These are phyloP conservation scores for Thelonectria blattea DNA, from an alignment of 2,329 filamentous ascomycete genomes.

Conservation along the genomic window DNA sequence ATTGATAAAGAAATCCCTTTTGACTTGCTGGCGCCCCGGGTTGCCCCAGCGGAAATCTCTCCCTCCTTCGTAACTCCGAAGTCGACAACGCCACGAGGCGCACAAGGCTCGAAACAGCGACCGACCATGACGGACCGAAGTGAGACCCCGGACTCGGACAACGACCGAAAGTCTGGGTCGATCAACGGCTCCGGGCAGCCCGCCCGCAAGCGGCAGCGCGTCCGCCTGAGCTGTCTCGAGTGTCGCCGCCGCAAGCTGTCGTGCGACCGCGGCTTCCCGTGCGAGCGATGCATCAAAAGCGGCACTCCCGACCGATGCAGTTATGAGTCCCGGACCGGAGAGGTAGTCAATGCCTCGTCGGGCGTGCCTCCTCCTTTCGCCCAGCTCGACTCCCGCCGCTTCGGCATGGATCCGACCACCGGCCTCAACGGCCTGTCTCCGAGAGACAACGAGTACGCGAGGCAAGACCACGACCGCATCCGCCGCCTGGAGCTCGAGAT, in stretches of 20 bases:
- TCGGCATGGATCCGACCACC: conserved; percentile 41
- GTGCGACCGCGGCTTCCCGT: conserved; percentile 66
- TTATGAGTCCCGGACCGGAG: conserved; percentile 62
- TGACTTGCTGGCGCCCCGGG: conserved; percentile 38
- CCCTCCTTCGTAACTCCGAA: conserved; percentile 47
- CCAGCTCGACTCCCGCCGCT: conserved; percentile 49
- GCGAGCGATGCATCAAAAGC: conserved; percentile 67
- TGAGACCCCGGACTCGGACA: conserved; percentile 48
- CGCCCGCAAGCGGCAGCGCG: conserved; percentile 63
- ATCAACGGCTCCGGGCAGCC: conserved; percentile 43
- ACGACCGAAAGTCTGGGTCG: conserved; percentile 36
- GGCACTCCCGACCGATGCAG: conserved; percentile 65
- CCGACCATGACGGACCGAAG: conserved; percentile 43
- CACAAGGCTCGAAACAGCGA: conserved; percentile 17
- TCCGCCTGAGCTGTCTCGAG: conserved; percentile 65
- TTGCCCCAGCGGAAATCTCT: conserved; percentile 26
- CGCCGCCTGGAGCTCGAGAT: conserved; percentile 65
- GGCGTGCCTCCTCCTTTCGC: conserved; percentile 52
- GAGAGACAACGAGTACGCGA: conserved; percentile 45
- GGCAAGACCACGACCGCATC: conserved; percentile 63
- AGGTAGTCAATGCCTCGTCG: conserved; percentile 55
- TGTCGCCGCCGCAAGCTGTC: conserved; percentile 66
- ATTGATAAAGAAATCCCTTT: conserved; percentile 48
- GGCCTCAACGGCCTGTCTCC: conserved; percentile 42
- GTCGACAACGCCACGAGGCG: conserved; percentile 21